Conservation (phyloP, 306 rosid species). For the Quercus agrifolia region DNA sequence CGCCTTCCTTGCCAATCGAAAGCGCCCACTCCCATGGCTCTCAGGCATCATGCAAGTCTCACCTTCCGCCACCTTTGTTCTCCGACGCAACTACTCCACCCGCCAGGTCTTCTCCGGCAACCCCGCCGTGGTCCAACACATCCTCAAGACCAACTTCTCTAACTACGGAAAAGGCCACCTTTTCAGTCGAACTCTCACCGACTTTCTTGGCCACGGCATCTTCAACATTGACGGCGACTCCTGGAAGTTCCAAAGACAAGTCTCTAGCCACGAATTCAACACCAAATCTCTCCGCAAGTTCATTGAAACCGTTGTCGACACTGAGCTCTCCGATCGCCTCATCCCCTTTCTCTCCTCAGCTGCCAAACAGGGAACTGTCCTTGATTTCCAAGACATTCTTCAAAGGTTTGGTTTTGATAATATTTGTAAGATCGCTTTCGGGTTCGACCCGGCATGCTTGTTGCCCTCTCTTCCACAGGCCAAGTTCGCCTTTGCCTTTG, state of each 20-base stretch:
- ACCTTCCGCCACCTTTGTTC: not conserved
- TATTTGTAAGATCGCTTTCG: conserved; percentile 63
- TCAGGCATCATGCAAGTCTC: conserved; percentile 16
- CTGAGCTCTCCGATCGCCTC: too few species aligned
- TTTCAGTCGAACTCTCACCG: not conserved
- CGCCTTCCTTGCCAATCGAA: too few species aligned
- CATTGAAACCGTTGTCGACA: not conserved
- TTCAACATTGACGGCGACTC: conserved; percentile 25
- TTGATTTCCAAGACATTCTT: conserved; percentile 35
- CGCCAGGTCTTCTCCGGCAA: conserved; percentile 19
- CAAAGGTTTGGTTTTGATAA: conserved; percentile 57
- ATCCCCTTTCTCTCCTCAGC: too few species aligned
- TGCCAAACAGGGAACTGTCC: not conserved
- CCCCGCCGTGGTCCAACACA: conserved; percentile 8
- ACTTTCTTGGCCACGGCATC: conserved; percentile 12
- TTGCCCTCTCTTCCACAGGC: conserved; percentile 45
- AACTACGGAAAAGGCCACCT: conserved; percentile 25
- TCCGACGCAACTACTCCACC: too few species aligned
- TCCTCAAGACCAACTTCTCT: conserved; percentile 36
- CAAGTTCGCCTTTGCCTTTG: conserved; percentile 32
- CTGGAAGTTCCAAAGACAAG: conserved; percentile 46
- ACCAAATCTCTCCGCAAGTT: conserved; percentile 31
- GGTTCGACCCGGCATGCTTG: conserved; percentile 59
- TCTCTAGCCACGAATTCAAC: conserved; percentile 24
- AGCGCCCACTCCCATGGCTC: too few species aligned